These are phyloP conservation scores for Nicotiana attenuata DNA, from an alignment of 257 asterid species.

Conservation along the genomic window DNA sequence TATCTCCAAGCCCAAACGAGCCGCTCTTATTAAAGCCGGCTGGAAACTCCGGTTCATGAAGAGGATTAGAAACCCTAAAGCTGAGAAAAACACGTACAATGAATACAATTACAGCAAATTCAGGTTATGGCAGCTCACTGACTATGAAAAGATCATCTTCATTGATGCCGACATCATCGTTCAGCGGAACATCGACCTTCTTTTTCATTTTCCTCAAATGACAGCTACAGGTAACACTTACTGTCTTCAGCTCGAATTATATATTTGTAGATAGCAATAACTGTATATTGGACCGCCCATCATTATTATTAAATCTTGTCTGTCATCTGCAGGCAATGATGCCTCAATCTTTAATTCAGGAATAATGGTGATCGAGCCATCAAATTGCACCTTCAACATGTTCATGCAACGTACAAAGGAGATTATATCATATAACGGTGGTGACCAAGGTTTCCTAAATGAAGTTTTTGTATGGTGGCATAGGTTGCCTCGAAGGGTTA, in stretches of 20 bases:
- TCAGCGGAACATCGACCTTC: slow-evolving; percentile 24
- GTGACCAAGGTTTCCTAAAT: slow-evolving; percentile 37
- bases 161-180: slow-evolving; percentile 33
- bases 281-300: neutral
- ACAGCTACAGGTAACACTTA: slow-evolving; percentile 22
- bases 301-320: neutral
- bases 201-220: slow-evolving; percentile 33
- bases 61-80: slow-evolving; percentile 34
- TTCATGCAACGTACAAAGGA: slow-evolving; percentile 25
- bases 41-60: slow-evolving; percentile 30
- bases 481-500: slow-evolving; percentile 32
- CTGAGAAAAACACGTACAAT: slow-evolving; percentile 27
- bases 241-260: too few species aligned
- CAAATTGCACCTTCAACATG: slow-evolving; percentile 34
- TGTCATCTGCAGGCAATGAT: slow-evolving; percentile 26
- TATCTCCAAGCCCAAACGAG: slow-evolving; percentile 45
- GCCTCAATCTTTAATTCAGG: slow-evolving; percentile 33
- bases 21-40: slow-evolving; percentile 43
- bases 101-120: slow-evolving; percentile 40
- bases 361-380: slow-evolving; percentile 40
- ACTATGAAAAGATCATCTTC: slow-evolving; percentile 32
- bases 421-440: slow-evolving; percentile 34
- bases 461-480: slow-evolving; percentile 41
- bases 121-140: slow-evolving; percentile 36
- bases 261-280: too few species aligned